Conservation (phyloP, 108 stramenopile species). For the Pseudonitzschia pungens region DNA sequence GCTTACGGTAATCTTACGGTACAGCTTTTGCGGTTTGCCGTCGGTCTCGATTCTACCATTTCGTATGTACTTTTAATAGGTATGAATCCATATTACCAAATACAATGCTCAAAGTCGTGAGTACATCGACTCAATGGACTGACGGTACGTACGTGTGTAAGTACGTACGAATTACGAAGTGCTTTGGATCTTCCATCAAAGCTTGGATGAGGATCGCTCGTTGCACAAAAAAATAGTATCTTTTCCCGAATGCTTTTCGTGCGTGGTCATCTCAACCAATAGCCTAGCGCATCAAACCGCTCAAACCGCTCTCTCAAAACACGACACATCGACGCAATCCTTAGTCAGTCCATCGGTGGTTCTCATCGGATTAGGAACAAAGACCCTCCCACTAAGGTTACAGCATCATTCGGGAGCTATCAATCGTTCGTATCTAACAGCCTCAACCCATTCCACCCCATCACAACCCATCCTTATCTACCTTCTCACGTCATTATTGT, state of each 20-base stretch:
- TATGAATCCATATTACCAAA: no score
- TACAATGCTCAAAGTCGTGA: no score
- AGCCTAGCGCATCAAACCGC: background rate
- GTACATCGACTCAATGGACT: no score
- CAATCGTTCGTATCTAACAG: background rate
- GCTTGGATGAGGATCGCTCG: background rate
- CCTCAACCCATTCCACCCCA: background rate
- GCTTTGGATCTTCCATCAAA: background rate
- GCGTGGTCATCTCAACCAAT: conserved; percentile 3
- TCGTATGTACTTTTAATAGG: no score
- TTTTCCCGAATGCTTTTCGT: background rate
- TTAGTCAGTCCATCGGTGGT: conserved; percentile 8
- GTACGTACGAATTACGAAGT: no score
- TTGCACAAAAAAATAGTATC: background rate
- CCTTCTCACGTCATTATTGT: background rate
- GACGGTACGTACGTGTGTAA: no score
- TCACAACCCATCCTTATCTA: no score
- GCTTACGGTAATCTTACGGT: no score
- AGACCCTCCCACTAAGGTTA: background rate
- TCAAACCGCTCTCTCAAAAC: no score
- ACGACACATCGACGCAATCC: background rate
- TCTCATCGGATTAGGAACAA: background rate
- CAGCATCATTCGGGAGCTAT: background rate
- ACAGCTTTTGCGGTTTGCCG: no score
- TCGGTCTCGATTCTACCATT: no score